Base-by-base conservation (phyloP, 2,329 filamentous ascomycete genomes). In the Verticillium tricorpus region DNA sequence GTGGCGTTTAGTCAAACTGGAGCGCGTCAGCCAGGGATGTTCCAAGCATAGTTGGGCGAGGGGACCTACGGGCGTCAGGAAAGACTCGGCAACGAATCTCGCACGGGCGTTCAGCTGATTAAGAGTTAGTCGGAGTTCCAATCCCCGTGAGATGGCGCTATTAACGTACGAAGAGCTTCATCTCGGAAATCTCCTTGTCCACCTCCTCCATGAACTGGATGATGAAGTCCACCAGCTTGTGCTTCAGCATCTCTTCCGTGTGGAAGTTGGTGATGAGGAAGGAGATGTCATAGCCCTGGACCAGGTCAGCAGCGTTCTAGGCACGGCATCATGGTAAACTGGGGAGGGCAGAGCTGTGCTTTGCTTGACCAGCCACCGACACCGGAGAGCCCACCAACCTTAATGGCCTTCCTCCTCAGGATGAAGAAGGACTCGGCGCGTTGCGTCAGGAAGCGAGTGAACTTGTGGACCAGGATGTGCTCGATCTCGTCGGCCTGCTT, bases 131-230 rank as follows among this genome's bases (percentile, higher is more conserved):
- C 35, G 2, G 52, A 32, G 52, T 19, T 12, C n/a, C n/a, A n/a
- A 15, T 7, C 17, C 35, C 17, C 1, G 7, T 15, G n/a, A n/a
- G 15, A 45, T 2, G 19, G n/a, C 11, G 45, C n/a, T 22, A 22
- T 54, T 35, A 54, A 82, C 92, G 69, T 85, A 97, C 94, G 78
- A 99, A 99, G 71, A 99, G 89, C 85, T 99, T 99, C 95, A 99
- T 98, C 80, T 99, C 96, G 3, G 95, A 98, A 64, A 99, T 99
- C 78, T 99, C 95, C 83, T 99, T 99, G 77, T 99, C 96, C 5
- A 99, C 96, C 76, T 99, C 95, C 77, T 99, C 94, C 94, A 99
- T 98, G 73, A 99, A 99, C 73, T 98, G 89, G 67, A 99, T 97
- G 69, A 99, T 96, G 72, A 99, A 99, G 76, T 99, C 95, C 37